phyloP scores from a whole-genome alignment of 805 yeast genomes.

The Lachancea quebecensis region DNA sequence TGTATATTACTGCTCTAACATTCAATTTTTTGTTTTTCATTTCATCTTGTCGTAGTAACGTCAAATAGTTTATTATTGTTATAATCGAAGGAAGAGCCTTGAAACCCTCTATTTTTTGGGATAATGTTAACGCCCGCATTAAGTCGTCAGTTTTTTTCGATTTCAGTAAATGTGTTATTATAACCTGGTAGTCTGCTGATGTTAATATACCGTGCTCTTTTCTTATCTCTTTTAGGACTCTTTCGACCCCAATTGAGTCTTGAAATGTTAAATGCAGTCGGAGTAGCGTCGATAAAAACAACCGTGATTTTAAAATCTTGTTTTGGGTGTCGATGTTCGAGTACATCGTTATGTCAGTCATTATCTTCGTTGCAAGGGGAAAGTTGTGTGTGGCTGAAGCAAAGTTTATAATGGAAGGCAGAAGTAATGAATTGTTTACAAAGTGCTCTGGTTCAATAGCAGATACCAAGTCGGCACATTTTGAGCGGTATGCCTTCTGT shows the following conservation, averaged over 20 bases:
- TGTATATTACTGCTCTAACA: constrained; percentile 1
- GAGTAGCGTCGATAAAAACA: constrained; percentile 20
- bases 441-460: constrained; percentile 16
- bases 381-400: constrained; percentile 13
- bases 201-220: constrained; percentile 17
- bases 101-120: constrained; percentile 13
- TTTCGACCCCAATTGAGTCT: constrained; percentile 26
- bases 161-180: constrained; percentile 16
- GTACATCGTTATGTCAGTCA: constrained; percentile 17
- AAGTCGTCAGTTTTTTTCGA: constrained; percentile 14
- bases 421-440: constrained; percentile 22
- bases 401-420: constrained; percentile 21
- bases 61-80: constrained; percentile 15
- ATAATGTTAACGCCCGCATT: constrained; percentile 18
- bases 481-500: constrained; percentile 17
- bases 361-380: constrained; percentile 13
- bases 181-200: constrained; percentile 18
- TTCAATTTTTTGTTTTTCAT: background rate
- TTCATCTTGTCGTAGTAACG: background rate
- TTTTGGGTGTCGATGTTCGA: constrained; percentile 14
- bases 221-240: constrained; percentile 18
- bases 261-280: constrained; percentile 23
- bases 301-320: constrained; percentile 15
- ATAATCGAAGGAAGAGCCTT: constrained; percentile 15
- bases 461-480: constrained; percentile 15